Evolutionary conservation across 352 stramenopile species (phyloP), one percentile per base, ranked within the genome.

Genomic region (Phytophthora pseudosyringae): DNA sequence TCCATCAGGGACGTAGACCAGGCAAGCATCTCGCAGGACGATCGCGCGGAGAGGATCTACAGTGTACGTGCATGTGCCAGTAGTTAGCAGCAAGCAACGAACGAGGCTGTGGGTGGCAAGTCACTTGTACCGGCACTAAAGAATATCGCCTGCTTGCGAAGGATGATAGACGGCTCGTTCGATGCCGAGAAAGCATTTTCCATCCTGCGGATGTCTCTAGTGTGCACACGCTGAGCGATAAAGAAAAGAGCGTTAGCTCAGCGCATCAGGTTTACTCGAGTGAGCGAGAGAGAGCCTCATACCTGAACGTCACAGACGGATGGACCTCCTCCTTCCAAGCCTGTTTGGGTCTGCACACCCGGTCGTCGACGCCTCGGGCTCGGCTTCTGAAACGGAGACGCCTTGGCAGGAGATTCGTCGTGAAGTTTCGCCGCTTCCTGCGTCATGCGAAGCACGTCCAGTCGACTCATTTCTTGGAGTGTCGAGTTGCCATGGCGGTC

Each of bases 101-200:
- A 28, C n/a, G 16, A 16, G 2, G 15, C n/a, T 41, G 3, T 8
- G 12, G 11, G 31, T 8, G 21, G 28, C 11, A n/a, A 38, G 33
- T 32, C 36, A n/a, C 21, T 33, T 61, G 8, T 63, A 87, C 81
- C 81, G 43, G 79, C 77, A 29, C 80, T 88, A 45, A 90, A 74
- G 55, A 90, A 71, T 31, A 90, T 81, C 7, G 79, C 75, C 63
- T 90, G 81, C 47, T 87, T 88, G 4, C 81, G 72, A 21, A 88
- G 59, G 31, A 81, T 69, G 31, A 90, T 73, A 9, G 75, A 86
- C 13, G 81, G 81, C 40, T 90, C 78, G 49, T 88, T 89, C 8
- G 76, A 86, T n/a, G 75, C 69, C 1, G 76, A 76, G 46, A 90
- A 92, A 0, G 75, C 69, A n/a, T 83, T 77, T 45, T 92, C 83